phyloP scores from a whole-genome alignment of 306 rosid genomes.

The Pyrus betulifolia region DNA sequence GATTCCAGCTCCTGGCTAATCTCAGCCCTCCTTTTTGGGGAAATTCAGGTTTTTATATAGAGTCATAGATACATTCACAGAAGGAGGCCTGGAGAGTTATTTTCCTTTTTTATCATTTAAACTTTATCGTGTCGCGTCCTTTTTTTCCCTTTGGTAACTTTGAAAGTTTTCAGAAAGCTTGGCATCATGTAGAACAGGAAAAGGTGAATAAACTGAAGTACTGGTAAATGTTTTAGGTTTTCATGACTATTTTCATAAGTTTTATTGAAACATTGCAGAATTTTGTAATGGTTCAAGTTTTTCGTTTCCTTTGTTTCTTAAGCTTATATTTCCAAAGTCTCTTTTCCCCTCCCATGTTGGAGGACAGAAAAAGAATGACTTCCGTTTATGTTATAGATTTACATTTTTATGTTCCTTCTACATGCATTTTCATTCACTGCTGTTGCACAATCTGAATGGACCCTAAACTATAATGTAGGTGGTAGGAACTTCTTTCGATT shows the following conservation, averaged over 20 bases:
- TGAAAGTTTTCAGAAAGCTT: conserved; percentile 31
- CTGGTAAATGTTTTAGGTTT: conserved; percentile 35
- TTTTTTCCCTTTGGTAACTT: conserved; percentile 19
- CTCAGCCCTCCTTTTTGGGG: conserved; percentile 33
- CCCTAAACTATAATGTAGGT: background rate
- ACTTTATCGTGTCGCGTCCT: conserved; percentile 15
- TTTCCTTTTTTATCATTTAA: conserved; percentile 1
- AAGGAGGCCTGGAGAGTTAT: conserved; percentile 33
- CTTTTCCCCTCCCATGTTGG: background rate
- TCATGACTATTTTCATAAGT: conserved; percentile 30
- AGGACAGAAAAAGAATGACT: background rate
- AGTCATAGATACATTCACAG: conserved; percentile 30
- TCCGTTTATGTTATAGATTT: background rate
- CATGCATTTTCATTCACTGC: background rate
- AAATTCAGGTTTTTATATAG: conserved; percentile 27
- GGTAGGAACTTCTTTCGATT: background rate
- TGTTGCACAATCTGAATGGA: background rate
- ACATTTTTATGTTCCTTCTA: background rate
- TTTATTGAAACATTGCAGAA: conserved; percentile 29
- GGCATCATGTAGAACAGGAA: conserved; percentile 37
- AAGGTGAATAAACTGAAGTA: conserved; percentile 34
- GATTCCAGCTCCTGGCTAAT: conserved; percentile 27
- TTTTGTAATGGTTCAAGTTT: conserved; percentile 23
- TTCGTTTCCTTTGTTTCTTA: conserved; percentile 7
- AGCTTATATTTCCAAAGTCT: background rate